Percentiles rank a stretch among this genome's conserved stretches.
Evolutionary conservation across 139 green algal genomes (phyloP).

Genomic region (Auxenochlorella protothecoides): DNA sequence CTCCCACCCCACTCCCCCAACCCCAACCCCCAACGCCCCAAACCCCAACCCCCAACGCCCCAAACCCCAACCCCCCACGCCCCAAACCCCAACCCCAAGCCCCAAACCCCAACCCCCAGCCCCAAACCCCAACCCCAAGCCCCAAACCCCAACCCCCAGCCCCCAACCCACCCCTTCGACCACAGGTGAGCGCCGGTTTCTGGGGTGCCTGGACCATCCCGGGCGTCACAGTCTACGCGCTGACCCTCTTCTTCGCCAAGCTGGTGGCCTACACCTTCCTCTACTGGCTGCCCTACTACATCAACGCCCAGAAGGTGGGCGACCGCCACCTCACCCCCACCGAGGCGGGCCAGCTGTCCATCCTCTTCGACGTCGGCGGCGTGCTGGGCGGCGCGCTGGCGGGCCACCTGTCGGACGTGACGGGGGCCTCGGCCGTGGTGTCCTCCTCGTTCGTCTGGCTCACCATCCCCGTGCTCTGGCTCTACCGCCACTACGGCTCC

Average conservation of each 20-base stretch:
- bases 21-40: too few species aligned
- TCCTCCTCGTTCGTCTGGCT: conserved; percentile 64
- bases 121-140: too few species aligned
- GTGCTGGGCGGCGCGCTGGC: conserved; percentile 78
- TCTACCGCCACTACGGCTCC: conserved; percentile 62
- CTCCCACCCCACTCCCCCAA: too few species aligned
- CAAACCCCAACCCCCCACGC: too few species aligned
- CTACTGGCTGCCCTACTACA: conserved; percentile 97
- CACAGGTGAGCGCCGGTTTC: conserved; percentile 26
- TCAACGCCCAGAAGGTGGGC: conserved; percentile 66
- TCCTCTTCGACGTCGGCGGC: conserved; percentile 89
- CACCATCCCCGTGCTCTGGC: conserved; percentile 68
- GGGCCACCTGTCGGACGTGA: conserved; percentile 75
- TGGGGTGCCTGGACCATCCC: conserved; percentile 78
- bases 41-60: too few species aligned
- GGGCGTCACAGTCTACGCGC: conserved; percentile 74
- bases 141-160: too few species aligned
- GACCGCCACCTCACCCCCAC: conserved; percentile 47
- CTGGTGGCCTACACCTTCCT: conserved; percentile 97
- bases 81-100: too few species aligned
- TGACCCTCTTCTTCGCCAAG: conserved; percentile 95
- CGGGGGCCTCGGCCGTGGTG: conserved; percentile 50
- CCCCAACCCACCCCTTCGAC: too few species aligned
- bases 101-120: too few species aligned
- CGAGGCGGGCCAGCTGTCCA: conserved; percentile 69